Percentiles rank a stretch among this genome's conserved stretches.
phyloP scores from a whole-genome alignment of 768 basidiomycete species.

The Phlebiopsis flavidoalba region DNA sequence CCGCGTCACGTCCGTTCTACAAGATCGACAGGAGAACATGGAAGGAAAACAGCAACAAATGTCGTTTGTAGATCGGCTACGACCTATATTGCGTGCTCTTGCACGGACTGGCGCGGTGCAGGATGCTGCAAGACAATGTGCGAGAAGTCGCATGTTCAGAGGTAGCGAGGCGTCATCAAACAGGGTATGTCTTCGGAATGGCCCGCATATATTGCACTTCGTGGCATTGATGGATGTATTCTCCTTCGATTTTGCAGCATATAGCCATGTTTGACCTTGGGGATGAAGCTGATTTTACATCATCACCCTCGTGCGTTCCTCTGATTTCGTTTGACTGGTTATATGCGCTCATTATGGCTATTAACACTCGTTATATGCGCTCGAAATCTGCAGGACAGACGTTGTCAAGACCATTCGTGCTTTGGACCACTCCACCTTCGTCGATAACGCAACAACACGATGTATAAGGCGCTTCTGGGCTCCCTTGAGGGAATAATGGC shows the following conservation, averaged over 20 bases:
- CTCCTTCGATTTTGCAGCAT: slow-evolving; percentile 33
- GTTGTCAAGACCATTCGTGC: slow-evolving; percentile 54
- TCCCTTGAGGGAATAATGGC: slow-evolving; percentile 64
- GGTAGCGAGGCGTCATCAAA: slow-evolving; percentile 49
- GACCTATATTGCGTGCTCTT: slow-evolving; percentile 75
- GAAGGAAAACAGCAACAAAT: slow-evolving; percentile 28
- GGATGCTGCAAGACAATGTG: slow-evolving; percentile 66
- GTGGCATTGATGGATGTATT: not conserved
- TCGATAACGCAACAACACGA: slow-evolving; percentile 49
- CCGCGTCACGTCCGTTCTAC: slow-evolving; percentile 33
- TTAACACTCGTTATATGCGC: not conserved
- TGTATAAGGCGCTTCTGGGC: slow-evolving; percentile 60
- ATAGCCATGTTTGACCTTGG: slow-evolving; percentile 54
- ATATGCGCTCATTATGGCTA: not conserved
- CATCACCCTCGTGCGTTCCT: not conserved
- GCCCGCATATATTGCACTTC: not conserved
- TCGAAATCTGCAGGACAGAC: slow-evolving; percentile 29
- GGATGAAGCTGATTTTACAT: slow-evolving; percentile 9
- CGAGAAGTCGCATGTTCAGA: slow-evolving; percentile 61
- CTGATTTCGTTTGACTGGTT: not conserved
- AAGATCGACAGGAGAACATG: not conserved
- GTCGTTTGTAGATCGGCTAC: slow-evolving; percentile 56
- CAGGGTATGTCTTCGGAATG: slow-evolving; percentile 40
- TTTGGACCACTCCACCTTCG: slow-evolving; percentile 68
- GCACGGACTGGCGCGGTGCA: slow-evolving; percentile 65